A percentile compares a stretch with the other conserved stretches of the same genome.
Conservation (phyloP, 2,329 filamentous ascomycete genomes). For the Cercospora nicotianae region DNA sequence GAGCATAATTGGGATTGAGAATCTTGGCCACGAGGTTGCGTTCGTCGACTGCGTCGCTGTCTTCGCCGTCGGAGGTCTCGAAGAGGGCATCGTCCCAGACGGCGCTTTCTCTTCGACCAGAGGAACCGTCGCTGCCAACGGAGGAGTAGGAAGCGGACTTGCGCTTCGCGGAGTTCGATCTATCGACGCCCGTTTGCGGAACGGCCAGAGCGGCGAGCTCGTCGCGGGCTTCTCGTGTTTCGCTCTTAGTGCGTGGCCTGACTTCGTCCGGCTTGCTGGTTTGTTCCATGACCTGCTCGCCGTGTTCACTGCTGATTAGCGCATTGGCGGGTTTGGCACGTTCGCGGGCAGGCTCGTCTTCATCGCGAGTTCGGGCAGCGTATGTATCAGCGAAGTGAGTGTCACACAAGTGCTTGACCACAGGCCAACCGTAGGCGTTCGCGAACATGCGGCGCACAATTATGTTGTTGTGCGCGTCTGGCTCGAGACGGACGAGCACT, state of each 20-base stretch:
- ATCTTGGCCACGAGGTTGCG: slow-evolving; percentile 33
- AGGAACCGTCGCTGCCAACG: slow-evolving; percentile 18
- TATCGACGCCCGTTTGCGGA: slow-evolving; percentile 33
- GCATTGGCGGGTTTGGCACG: slow-evolving; percentile 60
- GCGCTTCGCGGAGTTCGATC: slow-evolving; percentile 29
- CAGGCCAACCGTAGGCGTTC: slow-evolving; percentile 97
- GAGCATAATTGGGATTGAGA: slow-evolving; percentile 32
- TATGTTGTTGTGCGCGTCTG: slow-evolving; percentile 98
- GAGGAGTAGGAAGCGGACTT: slow-evolving; percentile 16
- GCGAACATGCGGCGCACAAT: slow-evolving; percentile 94
- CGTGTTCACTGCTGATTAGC: slow-evolving; percentile 53
- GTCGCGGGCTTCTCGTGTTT: slow-evolving; percentile 49
- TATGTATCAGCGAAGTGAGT: slow-evolving; percentile 84
- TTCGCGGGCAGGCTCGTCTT: slow-evolving; percentile 66
- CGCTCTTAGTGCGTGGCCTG: slow-evolving; percentile 48
- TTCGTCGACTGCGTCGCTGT: slow-evolving; percentile 44
- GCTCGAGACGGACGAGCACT: slow-evolving; percentile 90
- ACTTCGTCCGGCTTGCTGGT: slow-evolving; percentile 36
- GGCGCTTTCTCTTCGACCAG: slow-evolving; percentile 43
- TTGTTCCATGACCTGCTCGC: slow-evolving; percentile 42
- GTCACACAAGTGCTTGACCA: slow-evolving; percentile 90
- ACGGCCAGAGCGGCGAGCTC: slow-evolving; percentile 43
- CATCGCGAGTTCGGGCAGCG: slow-evolving; percentile 64
- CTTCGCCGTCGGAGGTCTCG: slow-evolving; percentile 48
- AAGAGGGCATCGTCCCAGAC: slow-evolving; percentile 53